These are phyloP conservation scores for Neospermospora avenae DNA, from an alignment of 2,329 filamentous ascomycete species.

Conservation along the genomic window DNA sequence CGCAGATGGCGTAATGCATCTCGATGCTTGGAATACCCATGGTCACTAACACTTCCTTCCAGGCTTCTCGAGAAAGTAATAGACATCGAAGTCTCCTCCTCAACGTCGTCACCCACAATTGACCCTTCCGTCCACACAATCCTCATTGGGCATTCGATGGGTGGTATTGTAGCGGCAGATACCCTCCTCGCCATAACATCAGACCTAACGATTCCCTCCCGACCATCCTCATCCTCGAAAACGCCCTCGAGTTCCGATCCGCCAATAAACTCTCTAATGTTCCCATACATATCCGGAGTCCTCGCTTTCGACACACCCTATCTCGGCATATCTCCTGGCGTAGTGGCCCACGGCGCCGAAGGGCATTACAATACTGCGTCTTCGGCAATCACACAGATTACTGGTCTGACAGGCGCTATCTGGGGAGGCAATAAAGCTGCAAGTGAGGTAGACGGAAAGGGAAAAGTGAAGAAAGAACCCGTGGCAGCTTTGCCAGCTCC, in stretches of 20 bases:
- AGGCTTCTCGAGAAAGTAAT: slow-evolving; percentile 91
- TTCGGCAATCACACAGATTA: slow-evolving; percentile 63
- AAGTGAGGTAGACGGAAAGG: slow-evolving; percentile 28
- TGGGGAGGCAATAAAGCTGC: slow-evolving; percentile 52
- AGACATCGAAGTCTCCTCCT: slow-evolving; percentile 82
- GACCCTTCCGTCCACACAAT: slow-evolving; percentile 81
- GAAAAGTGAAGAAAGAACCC: slow-evolving; percentile 36
- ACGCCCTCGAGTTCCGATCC: slow-evolving; percentile 10
- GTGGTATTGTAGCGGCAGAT: slow-evolving; percentile 91
- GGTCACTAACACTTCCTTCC: slow-evolving; percentile 1
- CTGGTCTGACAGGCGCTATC: slow-evolving; percentile 64
- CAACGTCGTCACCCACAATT: slow-evolving; percentile 77
- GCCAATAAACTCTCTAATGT: slow-evolving; percentile 68
- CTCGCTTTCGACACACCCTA: slow-evolving; percentile 95
- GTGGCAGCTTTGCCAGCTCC: slow-evolving; percentile 39
- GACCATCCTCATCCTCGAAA: slow-evolving; percentile 6
- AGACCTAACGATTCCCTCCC: slow-evolving; percentile 28
- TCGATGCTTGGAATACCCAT: neutral
- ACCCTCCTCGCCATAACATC: slow-evolving; percentile 66
- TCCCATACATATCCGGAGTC: slow-evolving; percentile 86
- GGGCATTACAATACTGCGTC: slow-evolving; percentile 75
- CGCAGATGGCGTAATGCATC: neutral
- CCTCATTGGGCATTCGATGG: slow-evolving; percentile 85
- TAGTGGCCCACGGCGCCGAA: slow-evolving; percentile 84
- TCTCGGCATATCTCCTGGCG: slow-evolving; percentile 74